Evolutionary conservation across 108 stramenopile genomes (phyloP), one percentile per base, ranked within the genome.

Genomic region (Skeletonema menzelii): DNA sequence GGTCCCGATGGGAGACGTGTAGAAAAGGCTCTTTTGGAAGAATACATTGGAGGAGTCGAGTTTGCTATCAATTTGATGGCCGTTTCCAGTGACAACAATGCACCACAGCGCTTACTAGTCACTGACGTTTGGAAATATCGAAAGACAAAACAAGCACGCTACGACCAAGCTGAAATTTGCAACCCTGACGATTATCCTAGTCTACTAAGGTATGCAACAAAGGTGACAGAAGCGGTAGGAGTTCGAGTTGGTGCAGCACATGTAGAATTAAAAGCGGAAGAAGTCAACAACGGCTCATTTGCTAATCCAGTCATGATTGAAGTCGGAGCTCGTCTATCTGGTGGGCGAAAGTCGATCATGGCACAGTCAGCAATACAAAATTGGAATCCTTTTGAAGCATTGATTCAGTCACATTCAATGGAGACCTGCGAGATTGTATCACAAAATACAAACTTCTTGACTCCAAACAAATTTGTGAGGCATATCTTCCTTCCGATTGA

Each of bases 271-370:
- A 82, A 82, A 56, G 44, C 70, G 55, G 49, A 27, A 24, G 24
- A 30, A 17, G 72, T 38, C 2, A 15, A 35, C 2, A 10, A 17
- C 2, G 46, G 49, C 7, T 53, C 49, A 22, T 73, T 27, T 27
- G 42, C 5, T 27, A 31, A 73, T 24, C 80, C 80, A 12, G 35
- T 44, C 13, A 72, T 82, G 80, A 82, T 82, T 15, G 80, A 82
- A 59, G 46, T 78, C 22, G 82, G 77, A 17, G 82, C 77, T 14
- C 77, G 82, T 56, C 42, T 78, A 30, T 65, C 82, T 4, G 82
- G 82, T 55, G 82, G 82, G 10, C 38, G 77, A 28, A 82, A 82
- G 38, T 65, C 77, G 7, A 79, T 75, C 59, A 74, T 82, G 77
- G 67, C 82, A 6, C 6, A 69, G 26, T 38, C 34, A 7, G 42